Base-by-base conservation (phyloP, 2,329 filamentous ascomycete species). In the Paecilomyces variotii region DNA sequence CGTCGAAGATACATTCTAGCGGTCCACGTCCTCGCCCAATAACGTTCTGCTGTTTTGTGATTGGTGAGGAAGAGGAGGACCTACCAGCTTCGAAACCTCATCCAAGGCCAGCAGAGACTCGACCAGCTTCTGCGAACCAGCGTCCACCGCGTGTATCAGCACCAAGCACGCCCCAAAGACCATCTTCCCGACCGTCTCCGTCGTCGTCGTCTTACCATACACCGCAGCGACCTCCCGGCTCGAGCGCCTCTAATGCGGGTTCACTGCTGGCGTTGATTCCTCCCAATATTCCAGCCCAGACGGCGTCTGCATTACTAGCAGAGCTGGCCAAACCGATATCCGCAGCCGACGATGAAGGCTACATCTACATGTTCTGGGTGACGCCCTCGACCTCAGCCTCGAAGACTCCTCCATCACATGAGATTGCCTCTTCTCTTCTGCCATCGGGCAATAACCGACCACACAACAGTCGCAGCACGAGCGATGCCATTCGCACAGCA, bases 341-440 rank as follows among this genome's bases (percentile, higher is more conserved):
- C 0, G 78, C 84, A 25, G 78, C 82, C 57, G 90, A 94, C 64
- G 90, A 95, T 65, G 80, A 88, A 11, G 94, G 94, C 39, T 99
- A 94, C 76, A 97, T 99, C 65, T 99, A 99, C 81, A 96, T 99
- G 74, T 99, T 97, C 80, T 97, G 93, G 91, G 82, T 97, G 25
- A 97, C 91, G 0, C 86, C 91, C 32, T 79, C 83, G 35, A 82
- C 80, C 1, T 76, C 84, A 6, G 71, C 80, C 0, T 49, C 58
- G 6, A 54, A 59, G 27, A 72, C 82, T 0, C 77, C 81, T 0
- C 80, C 84, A 0, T 80, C 86, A 0, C 78, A 79, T 35, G 86
- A 85, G 62, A 78, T 84, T 51, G 82, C 84, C 24, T 79, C 84
- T 7, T 81, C 83, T 10, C 78, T 89, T 54, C 79, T 87, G 50